Conservation (phyloP, 139 green algal genomes). For the Tetradesmus lagerheimii region DNA sequence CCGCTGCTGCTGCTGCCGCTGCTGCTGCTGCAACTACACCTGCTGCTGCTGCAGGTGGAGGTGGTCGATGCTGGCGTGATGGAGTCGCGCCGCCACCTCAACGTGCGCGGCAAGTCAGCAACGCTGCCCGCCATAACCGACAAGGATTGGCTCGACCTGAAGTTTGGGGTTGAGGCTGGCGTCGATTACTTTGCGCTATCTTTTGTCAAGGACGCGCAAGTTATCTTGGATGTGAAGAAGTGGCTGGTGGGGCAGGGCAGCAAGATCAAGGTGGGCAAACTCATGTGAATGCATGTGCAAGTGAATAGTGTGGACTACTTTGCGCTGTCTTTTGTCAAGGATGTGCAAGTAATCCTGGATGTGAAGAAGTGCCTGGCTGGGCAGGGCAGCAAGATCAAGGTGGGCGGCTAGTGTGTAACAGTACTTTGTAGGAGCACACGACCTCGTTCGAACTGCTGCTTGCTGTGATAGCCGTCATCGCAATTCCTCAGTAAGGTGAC, state of each 20-base stretch:
- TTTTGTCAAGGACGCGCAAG: constrained; percentile 78
- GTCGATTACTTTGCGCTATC: constrained; percentile 89
- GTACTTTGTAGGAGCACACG: background rate
- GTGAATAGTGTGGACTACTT: background rate
- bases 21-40: background rate
- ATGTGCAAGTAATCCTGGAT: constrained; percentile 79
- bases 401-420: background rate
- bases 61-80: constrained; percentile 83
- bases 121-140: constrained; percentile 89
- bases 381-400: constrained; percentile 57
- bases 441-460: too few species aligned
- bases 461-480: too few species aligned
- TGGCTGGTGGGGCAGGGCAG: constrained; percentile 71
- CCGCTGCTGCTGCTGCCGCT: background rate
- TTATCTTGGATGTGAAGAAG: constrained; percentile 82
- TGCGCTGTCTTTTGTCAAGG: constrained; percentile 8
- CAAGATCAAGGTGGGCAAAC: constrained; percentile 31
- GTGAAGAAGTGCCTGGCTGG: constrained; percentile 76
- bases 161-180: constrained; percentile 74
- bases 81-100: constrained; percentile 81
- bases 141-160: constrained; percentile 85
- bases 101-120: constrained; percentile 86
- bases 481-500: too few species aligned
- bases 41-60: constrained; percentile 29
- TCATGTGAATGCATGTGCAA: too few species aligned